These are phyloP conservation scores for Cyclotella cryptica DNA, from an alignment of 108 stramenopile genomes.

Conservation along the genomic window DNA sequence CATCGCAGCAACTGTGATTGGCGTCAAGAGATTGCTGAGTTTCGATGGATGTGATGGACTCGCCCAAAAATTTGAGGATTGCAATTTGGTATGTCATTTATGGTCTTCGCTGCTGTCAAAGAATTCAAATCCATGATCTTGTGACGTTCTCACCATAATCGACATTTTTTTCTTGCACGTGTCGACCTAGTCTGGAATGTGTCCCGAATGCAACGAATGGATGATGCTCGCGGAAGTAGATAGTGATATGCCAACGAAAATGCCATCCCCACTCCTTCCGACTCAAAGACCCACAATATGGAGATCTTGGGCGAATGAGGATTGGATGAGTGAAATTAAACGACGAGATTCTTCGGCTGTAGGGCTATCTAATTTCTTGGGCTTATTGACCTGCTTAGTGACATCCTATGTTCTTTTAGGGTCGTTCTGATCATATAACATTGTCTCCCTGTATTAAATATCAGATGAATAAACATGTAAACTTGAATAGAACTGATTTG, in stretches of 20 bases:
- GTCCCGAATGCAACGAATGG: constrained; percentile 50
- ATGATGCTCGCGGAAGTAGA: constrained; percentile 13
- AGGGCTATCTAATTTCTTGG: neutral
- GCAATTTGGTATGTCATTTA: constrained; percentile 20
- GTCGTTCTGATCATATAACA: neutral
- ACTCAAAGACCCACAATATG: constrained; percentile 22
- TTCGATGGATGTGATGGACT: constrained; percentile 50
- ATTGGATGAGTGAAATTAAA: constrained; percentile 52
- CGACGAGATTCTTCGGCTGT: constrained; percentile 28
- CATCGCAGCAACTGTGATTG: constrained; percentile 43
- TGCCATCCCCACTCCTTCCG: constrained; percentile 24
- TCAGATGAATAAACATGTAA: too few species aligned
- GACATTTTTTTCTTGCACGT: neutral
- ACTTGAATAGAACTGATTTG: too few species aligned
- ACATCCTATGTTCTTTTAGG: neutral
- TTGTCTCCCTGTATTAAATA: neutral
- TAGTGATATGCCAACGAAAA: constrained; percentile 27
- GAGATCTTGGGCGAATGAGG: constrained; percentile 22
- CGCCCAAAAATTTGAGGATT: constrained; percentile 26
- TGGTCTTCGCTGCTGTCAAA: neutral
- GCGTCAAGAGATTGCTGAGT: constrained; percentile 33
- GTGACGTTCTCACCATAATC: constrained; percentile 1
- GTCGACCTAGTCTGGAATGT: constrained; percentile 35
- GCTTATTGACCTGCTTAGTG: neutral
- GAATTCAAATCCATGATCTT: neutral